Conservation (phyloP, 1,284 basidiomycete species). For the Irpex lacteus region DNA sequence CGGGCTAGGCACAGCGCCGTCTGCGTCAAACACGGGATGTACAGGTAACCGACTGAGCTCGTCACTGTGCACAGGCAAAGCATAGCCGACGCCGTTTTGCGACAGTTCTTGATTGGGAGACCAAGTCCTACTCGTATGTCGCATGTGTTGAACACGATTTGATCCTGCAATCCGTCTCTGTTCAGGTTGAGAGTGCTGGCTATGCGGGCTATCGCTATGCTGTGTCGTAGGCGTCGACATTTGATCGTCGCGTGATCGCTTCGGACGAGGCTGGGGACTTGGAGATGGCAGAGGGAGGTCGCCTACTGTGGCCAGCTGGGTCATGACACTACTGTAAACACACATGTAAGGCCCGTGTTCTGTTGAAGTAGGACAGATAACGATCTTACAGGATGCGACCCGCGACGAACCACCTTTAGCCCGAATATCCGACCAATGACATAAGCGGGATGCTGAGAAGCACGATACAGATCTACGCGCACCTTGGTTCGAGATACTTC, state of each 20-base stretch:
- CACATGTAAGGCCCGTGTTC: not conserved
- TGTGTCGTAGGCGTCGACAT: conserved; percentile 21
- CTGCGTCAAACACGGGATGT: not conserved
- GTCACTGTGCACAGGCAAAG: conserved; percentile 8
- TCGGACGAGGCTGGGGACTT: conserved; percentile 44
- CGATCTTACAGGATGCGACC: conserved; percentile 40
- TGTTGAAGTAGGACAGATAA: conserved; percentile 5
- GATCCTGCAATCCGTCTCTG: not conserved
- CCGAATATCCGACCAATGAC: not conserved
- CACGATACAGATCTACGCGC: conserved; percentile 4
- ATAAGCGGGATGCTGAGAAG: not conserved
- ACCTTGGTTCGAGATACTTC: conserved; percentile 45
- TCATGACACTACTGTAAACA: conserved; percentile 57
- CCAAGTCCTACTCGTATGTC: not conserved
- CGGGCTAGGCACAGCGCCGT: not conserved
- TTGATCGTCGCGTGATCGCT: conserved; percentile 62
- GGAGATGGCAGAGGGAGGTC: conserved; percentile 59
- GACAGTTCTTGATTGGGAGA: not conserved
- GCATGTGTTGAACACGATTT: not conserved
- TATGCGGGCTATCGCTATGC: not conserved
- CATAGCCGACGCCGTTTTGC: not conserved
- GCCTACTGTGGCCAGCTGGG: conserved; percentile 63
- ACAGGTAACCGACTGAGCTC: conserved; percentile 6
- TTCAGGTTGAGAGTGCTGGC: not conserved
- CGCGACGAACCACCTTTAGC: conserved; percentile 42